Evolutionary conservation across 1,139 yeast species (phyloP).

Genomic region (Candida neerlandica): DNA sequence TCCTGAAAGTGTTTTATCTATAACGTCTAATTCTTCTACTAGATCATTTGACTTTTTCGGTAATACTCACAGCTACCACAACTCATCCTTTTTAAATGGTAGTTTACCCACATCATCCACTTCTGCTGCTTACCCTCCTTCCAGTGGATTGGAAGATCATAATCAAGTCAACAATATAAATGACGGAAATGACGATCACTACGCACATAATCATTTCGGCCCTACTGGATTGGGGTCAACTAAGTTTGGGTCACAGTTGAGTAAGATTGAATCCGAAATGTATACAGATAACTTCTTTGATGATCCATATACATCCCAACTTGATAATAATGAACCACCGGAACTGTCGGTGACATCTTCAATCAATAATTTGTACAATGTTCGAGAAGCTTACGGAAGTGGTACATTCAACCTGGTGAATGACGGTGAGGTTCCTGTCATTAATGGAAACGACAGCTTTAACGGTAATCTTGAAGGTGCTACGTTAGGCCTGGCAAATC

Average conservation of each 20-base stretch:
- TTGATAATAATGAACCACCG: constrained; percentile 1
- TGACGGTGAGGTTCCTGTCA: neutral
- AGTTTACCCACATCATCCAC: constrained; percentile 28
- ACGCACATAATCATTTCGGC: constrained; percentile 18
- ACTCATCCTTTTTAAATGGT: constrained; percentile 19
- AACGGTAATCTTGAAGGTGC: neutral
- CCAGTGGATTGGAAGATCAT: constrained; percentile 15
- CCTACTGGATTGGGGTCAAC: constrained; percentile 18
- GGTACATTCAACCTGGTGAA: constrained; percentile 4
- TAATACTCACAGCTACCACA: constrained; percentile 8
- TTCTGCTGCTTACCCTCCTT: constrained; percentile 38
- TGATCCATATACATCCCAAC: constrained; percentile 5
- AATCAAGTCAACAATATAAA: neutral
- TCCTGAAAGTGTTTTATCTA: constrained; percentile 47
- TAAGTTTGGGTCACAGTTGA: constrained; percentile 18
- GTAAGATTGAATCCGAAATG: constrained; percentile 18
- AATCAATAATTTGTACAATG: constrained; percentile 14
- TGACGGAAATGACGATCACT: constrained; percentile 10
- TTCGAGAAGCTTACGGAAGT: constrained; percentile 1
- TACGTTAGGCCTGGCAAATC: constrained; percentile 1
- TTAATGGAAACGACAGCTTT: neutral
- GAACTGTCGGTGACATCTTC: constrained; percentile 14
- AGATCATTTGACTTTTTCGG: constrained; percentile 19
- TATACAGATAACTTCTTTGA: constrained; percentile 17
- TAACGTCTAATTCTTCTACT: constrained; percentile 43